Conservation (phyloP, 306 rosid species). For the cucumber (Cucumis sativus) region Cucumber_9930_V3 NC_026655.2:23358001-23358500, state of each 20-base stretch:
- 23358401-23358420: too few relatives aligned
- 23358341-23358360: too few relatives aligned
- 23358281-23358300: too few relatives aligned
- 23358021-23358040: not conserved
- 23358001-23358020: not conserved
- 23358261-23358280: too few relatives aligned
- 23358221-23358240: too few relatives aligned
- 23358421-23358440: too few relatives aligned
- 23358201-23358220: not conserved
- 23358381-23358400: too few relatives aligned
- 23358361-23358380: too few relatives aligned
- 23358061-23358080: not conserved
- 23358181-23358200: not conserved
- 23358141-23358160: not conserved
- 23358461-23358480: not conserved
- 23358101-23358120: not conserved
- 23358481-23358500: not conserved
- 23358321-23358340: too few relatives aligned
- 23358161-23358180: not conserved
- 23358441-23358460: not conserved
- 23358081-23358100: not conserved
- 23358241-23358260: too few relatives aligned
- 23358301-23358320: too few relatives aligned
- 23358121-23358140: not conserved
- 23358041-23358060: not conserved